A percentile compares a stretch with the other conserved stretches of the same genome.
Evolutionary conservation across 2,329 filamentous ascomycete species (phyloP).

Genomic region (Fonsecaea erecta): DNA sequence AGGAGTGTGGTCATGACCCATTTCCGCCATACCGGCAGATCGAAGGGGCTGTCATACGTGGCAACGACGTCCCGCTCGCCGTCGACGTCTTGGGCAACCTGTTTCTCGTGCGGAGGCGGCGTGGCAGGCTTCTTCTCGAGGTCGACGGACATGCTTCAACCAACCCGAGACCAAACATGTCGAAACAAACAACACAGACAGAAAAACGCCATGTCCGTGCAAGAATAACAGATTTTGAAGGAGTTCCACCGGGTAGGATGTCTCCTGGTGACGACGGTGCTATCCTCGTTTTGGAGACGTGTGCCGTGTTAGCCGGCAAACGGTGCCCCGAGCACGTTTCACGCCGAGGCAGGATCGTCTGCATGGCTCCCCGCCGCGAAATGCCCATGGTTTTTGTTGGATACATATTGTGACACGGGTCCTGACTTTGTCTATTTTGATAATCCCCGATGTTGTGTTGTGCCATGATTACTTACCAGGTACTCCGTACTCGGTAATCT

Average conservation of each 20-base stretch:
- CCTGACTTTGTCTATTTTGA: too few species aligned
- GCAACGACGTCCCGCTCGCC: constrained; percentile 4
- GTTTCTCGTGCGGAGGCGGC: constrained; percentile 9
- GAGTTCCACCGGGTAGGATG: neutral
- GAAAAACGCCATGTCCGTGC: neutral
- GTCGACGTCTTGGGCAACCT: constrained; percentile 2
- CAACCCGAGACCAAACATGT: constrained; percentile 9
- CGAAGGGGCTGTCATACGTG: constrained; percentile 20
- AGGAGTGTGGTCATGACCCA: constrained; percentile 48
- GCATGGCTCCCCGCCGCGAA: neutral
- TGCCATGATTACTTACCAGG: too few species aligned
- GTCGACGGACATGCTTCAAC: constrained; percentile 14
- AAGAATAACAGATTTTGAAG: constrained; percentile 8
- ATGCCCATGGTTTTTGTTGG: too few species aligned
- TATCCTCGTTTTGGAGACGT: constrained; percentile 8
- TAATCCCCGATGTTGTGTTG: too few species aligned
- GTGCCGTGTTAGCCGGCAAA: constrained; percentile 16
- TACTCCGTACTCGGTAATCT: too few species aligned
- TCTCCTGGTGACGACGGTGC: constrained; percentile 3
- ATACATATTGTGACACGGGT: too few species aligned
- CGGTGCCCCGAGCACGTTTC: neutral
- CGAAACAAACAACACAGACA: constrained; percentile 6
- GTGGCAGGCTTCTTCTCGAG: constrained; percentile 8
- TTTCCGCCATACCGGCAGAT: constrained; percentile 40
- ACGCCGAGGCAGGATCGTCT: constrained; percentile 8